Base-by-base conservation (phyloP, 139 green algal genomes). In the Pseudopediastrum boryanum region DNA sequence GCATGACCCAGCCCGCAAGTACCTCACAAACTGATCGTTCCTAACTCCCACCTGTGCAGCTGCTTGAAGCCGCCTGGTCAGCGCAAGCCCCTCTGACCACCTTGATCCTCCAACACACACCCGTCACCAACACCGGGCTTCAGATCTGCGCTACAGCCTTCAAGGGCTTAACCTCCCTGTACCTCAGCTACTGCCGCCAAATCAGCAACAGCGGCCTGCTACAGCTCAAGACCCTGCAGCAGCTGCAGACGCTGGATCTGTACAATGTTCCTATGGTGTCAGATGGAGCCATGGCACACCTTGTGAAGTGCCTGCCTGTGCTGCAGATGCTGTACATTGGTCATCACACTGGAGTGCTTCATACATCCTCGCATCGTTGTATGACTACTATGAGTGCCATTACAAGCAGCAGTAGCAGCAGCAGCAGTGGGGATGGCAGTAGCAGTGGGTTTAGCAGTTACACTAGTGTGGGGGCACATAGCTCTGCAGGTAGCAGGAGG, bases 221-320 rank as follows among this genome's bases (percentile, higher is more conserved):
- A 25, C 31, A 61, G 59, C 10, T 71, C 43, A 27, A 63, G 73
- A 8, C 3, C 2, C 33, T 80, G 59, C 33, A 5, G 0, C 16
- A 64, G 3, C 43, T 80, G n/a, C 43, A 46, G 23, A 43, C 61
- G 43, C 19, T 80, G 8, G 73, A 80, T 29, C 42, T 80, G 31
- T 80, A 72, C 59, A 71, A 80, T 25, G 62, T 46, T 10, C 73
- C 73, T 4, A 72, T 43, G n/a, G 73, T 80, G 19, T 65, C 43
- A n/a, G 59, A 59, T 38, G 43, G 31, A 64, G 73, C 59, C 8
- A 61, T 80, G 7, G 73, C 59, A 4, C 19, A 29, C 23, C 25
- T 80, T 10, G 73, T 46, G 27, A 71, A 61, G 73, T 80, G 63
- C 35, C 25, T 21, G 44, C 61, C n/a, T 43, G 23, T 33, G 38